Base-by-base conservation (phyloP, 805 yeast genomes). In the Candida chauliodis region DNA sequence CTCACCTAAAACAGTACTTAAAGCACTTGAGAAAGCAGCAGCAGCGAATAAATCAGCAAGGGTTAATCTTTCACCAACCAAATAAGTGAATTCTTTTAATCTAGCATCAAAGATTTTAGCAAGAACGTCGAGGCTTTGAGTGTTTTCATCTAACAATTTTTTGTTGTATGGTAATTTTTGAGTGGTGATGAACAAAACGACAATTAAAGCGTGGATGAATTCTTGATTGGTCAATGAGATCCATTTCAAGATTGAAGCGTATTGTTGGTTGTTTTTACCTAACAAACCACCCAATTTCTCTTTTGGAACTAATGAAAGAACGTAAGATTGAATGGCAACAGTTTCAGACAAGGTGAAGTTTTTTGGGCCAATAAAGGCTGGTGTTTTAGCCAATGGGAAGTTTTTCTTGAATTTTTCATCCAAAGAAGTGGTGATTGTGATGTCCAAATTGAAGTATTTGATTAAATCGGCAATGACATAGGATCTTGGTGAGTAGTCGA, bases 121-220 rank as follows among this genome's bases (percentile, higher is more conserved):
- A 38, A 68, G 56, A 31, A 51, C 52, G 30, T 69, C 73, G 47
- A 73, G 53, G 41, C 55, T 47, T 14, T 52, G 74, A 17, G 37
- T 38, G 33, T 67, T 66, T 28, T 66, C 71, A 43, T 81, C 84
- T 43, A 75, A 76, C 44, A 54, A 41, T 67, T 80, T 82, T 78
- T 85, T 84, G 83, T 84, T 81, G 82, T 78, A 87, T 49, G 95
- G 91, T 38, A 47, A 59, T 37, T 56, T 63, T 53, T 96, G 96
- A 34, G 62, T 54, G 39, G 83, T 56, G 50, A 87, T 83, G 43
- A 59, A 57, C 64, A 86, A 77, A 47, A 76, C 76, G 25, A 47
- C 52, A 42, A 74, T 73, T 36, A 73, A 51, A 42, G 63, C 52
- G 32, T 66, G 52, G 48, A 82, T 57, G 42, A 83, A 51, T 53